Conservation (phyloP, 371 early-diverging fungal genomes). For the Apophysomyces variabilis region DNA sequence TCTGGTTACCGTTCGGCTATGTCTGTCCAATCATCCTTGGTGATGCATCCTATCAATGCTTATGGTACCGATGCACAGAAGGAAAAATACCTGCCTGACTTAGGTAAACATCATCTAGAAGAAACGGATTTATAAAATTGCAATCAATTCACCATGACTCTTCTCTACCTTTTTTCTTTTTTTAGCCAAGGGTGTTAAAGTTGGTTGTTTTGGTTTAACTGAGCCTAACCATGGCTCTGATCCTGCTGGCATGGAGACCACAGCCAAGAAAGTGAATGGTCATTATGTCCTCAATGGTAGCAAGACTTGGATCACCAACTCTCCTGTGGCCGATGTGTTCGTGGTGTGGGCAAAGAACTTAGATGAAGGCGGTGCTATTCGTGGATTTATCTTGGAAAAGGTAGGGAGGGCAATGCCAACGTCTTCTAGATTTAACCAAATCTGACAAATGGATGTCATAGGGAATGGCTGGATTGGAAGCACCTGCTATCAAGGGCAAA, state of each 20-base stretch:
- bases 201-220: constrained; percentile 96
- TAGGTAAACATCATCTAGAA: constrained; percentile 60
- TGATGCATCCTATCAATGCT: constrained; percentile 97
- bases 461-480: constrained; percentile 85
- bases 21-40: constrained; percentile 97
- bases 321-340: constrained; percentile 98
- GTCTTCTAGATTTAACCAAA: neutral
- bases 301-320: constrained; percentile 99
- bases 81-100: constrained; percentile 89
- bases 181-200: constrained; percentile 84
- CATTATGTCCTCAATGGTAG: constrained; percentile 86
- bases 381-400: constrained; percentile 95
- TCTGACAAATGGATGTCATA: constrained; percentile 18
- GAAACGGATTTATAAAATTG: neutral
- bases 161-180: neutral
- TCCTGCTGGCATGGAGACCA: constrained; percentile 94
- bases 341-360: constrained; percentile 96
- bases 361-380: constrained; percentile 84
- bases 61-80: constrained; percentile 93
- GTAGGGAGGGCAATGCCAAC: constrained; percentile 25
- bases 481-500: constrained; percentile 95
- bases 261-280: constrained; percentile 77
- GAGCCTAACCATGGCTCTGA: constrained; percentile 99
- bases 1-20: constrained; percentile 97
- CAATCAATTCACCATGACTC: neutral